A percentile compares a stretch with the other conserved stretches of the same genome.
Conservation (phyloP, 345 rosid species). For the Citrus mangshanensis region DNA sequence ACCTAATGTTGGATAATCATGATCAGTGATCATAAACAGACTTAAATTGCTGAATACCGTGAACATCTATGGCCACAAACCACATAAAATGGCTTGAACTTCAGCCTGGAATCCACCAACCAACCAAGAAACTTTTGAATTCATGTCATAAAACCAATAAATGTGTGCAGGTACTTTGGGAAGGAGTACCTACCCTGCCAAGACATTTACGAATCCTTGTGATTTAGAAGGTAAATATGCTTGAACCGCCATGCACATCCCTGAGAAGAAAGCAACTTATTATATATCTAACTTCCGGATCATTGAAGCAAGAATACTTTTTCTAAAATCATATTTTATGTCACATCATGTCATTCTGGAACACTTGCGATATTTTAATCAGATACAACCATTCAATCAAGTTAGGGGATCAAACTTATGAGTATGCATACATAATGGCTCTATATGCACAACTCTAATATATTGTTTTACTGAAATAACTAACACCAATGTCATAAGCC, state of each 20-base stretch:
- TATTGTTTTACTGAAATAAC: neutral
- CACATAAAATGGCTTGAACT: neutral
- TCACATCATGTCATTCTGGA: neutral
- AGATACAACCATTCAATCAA: neutral
- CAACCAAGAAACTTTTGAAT: neutral
- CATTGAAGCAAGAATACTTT: neutral
- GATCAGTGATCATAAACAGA: neutral
- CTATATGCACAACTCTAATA: neutral
- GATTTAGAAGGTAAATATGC: conserved; percentile 64
- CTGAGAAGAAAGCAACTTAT: conserved; percentile 34
- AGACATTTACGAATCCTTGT: conserved; percentile 66
- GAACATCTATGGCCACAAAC: neutral
- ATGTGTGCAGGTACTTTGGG: neutral
- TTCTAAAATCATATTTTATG: neutral
- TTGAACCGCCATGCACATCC: conserved; percentile 98
- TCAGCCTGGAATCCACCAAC: conserved; percentile 43
- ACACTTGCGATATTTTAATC: neutral
- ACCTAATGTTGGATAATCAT: neutral
- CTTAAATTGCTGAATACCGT: neutral
- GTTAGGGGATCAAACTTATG: neutral
- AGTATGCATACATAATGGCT: neutral
- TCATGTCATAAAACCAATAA: neutral
- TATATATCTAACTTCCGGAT: conserved; percentile 1
- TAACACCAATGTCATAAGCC: neutral
- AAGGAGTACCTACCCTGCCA: conserved; percentile 65